These are phyloP conservation scores for Candida taoyuanica DNA, from an alignment of 805 yeast species.

Conservation along the genomic window DNA sequence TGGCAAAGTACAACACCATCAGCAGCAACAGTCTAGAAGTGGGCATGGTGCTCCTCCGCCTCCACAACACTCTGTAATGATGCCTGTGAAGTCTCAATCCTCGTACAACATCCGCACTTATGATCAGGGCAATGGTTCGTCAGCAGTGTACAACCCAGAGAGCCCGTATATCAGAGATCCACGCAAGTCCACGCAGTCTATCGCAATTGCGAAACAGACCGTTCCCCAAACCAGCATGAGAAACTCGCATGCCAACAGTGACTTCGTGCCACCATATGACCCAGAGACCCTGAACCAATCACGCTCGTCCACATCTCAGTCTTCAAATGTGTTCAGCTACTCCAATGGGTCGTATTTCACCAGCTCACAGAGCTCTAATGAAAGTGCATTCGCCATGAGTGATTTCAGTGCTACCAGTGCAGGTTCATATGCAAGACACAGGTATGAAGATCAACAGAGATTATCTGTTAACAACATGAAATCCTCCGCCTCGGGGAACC, in stretches of 20 bases:
- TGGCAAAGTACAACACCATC: background rate
- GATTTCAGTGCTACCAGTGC: slow-evolving; percentile 89
- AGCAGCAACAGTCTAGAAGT: slow-evolving; percentile 4
- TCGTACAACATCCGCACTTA: slow-evolving; percentile 16
- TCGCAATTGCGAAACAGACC: background rate
- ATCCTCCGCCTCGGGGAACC: slow-evolving; percentile 26
- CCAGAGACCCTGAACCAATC: slow-evolving; percentile 29
- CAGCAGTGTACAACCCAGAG: no score
- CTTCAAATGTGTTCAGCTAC: slow-evolving; percentile 28
- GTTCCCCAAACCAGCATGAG: slow-evolving; percentile 6
- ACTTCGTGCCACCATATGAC: slow-evolving; percentile 29
- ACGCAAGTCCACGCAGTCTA: no score
- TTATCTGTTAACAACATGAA: slow-evolving; percentile 9
- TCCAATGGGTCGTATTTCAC: slow-evolving; percentile 45
- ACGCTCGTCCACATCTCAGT: slow-evolving; percentile 21
- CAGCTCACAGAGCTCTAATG: slow-evolving; percentile 40
- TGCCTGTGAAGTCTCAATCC: slow-evolving; percentile 24
- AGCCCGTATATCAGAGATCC: no score
- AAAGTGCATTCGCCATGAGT: slow-evolving; percentile 40
- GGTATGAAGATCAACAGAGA: slow-evolving; percentile 37
- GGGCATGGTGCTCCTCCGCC: slow-evolving; percentile 18
- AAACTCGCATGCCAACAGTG: slow-evolving; percentile 11
- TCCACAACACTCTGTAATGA: slow-evolving; percentile 18
- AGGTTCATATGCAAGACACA: slow-evolving; percentile 77
- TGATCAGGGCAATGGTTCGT: no score